Evolutionary conservation across 2,329 filamentous ascomycete species (phyloP), one percentile per base, ranked within the genome.

Genomic region (Monosporascus sp.): DNA sequence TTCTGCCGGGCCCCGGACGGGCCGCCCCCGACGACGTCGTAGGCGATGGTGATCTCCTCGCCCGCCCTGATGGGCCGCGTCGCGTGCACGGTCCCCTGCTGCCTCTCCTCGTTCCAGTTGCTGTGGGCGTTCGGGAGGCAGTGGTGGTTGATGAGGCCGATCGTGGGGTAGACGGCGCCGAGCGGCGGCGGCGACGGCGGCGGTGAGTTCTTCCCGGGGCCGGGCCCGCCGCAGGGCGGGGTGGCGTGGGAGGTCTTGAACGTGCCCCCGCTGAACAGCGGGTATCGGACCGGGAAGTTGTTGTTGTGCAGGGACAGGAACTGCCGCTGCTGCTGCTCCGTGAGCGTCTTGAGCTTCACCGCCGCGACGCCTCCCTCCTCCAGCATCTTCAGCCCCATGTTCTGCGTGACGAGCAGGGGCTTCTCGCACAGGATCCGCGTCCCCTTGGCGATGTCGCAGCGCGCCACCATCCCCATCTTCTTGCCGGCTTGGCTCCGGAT

Each of bases 391-490:
- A 25, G 43, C 5, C 47, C 5, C 46, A 47, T 48, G 31, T 15
- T 49, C 2, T 7, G 5, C 14, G 61, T 49, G 37, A 63, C 70
- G 55, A 76, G 60, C 41, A 75, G 59, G 3, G 72, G 67, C 6
- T 61, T 51, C 60, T 76, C 73, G 18, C 59, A 68, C 35, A 76
- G 56, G 51, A 76, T 70, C 24, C 68, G 63, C 11, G 68, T 73
- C 45, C 72, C 72, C 53, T 60, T 69, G 4, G 62, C 50, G 53
- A 75, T 73, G 47, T 68, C 56, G 31, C 55, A 48, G 7, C 41
- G 64, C 8, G 73, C 72, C 47, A 75, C 54, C 8, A 77, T 62
- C 6, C 72, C 71, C 65, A 67, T 69, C 2, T 73, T 72, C 61
- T 70, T 73, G n/a, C 65, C 69, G 15, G 61, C 58, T 51, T 39